phyloP scores from a whole-genome alignment of 352 stramenopile genomes.

The Globisporangium canariense region DNA sequence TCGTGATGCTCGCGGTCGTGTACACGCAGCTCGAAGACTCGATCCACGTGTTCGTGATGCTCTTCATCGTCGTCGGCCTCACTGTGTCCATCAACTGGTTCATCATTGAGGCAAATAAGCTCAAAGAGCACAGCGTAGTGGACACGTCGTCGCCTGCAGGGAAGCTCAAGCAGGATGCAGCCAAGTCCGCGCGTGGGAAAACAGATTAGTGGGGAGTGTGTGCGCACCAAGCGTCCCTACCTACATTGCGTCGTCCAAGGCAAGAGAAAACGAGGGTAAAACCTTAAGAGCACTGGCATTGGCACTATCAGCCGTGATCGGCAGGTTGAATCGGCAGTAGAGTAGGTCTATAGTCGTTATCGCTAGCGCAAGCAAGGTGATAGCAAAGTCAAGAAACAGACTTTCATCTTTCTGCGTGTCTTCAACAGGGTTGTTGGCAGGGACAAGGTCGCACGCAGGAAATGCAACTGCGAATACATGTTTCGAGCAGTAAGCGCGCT shows the following conservation, averaged over 20 bases:
- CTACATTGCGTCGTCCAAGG: not conserved
- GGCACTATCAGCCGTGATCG: not conserved
- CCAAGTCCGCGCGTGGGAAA: slow-evolving; percentile 32
- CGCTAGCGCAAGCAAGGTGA: not conserved
- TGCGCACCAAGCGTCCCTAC: not conserved
- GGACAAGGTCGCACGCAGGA: not conserved
- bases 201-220: slow-evolving; percentile 38
- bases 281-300: not conserved
- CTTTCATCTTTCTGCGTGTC: not conserved
- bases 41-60: slow-evolving; percentile 79
- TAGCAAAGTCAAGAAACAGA: not conserved
- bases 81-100: slow-evolving; percentile 87
- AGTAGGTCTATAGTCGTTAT: not conserved
- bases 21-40: slow-evolving; percentile 83
- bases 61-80: slow-evolving; percentile 80
- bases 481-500: too few relatives aligned
- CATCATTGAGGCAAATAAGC: slow-evolving; percentile 68
- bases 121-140: slow-evolving; percentile 39
- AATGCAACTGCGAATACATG: too few relatives aligned
- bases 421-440: not conserved
- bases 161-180: slow-evolving; percentile 16
- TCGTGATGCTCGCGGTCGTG: slow-evolving; percentile 69
- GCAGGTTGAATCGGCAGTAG: not conserved
- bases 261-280: not conserved
- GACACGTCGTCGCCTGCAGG: not conserved